Base-by-base conservation (phyloP, 2,329 filamentous ascomycete genomes). In the Claviceps pazoutovae region DNA sequence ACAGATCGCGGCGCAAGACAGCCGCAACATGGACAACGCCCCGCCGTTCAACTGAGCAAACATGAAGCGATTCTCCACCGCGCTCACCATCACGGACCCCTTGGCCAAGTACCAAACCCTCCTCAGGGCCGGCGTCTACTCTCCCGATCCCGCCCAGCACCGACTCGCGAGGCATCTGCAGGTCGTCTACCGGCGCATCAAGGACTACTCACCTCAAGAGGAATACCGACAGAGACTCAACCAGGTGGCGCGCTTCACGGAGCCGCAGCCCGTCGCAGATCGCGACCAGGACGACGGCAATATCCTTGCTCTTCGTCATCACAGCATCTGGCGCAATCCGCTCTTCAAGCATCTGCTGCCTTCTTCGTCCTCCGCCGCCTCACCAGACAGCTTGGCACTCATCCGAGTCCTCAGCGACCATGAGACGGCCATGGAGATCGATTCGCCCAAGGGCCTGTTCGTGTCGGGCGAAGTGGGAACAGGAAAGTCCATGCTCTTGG, bases 401-500 rank as follows among this genome's bases (percentile, higher is more conserved):
- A 86, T 83, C 2, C 72, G 78, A 48, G 76, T 83, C n/a, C 68
- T 90, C 14, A 84, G 81, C 0, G 80, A 75, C 57, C 78, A 89
- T 61, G 81, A 90, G 62, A 78, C 79, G 19, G 86, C 86, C 11
- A 74, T 88, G 55, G 72, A 80, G 46, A 75, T 90, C 47, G 74
- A 86, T 59, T 88, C 84, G 0, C 87, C 87, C 0, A 79, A 75
- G 57, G 87, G 87, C 0, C 68, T 93, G 16, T 82, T 91, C 61
- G 73, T 93, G 0, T 87, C 88, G 26, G 86, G 87, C 6, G 86
- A 89, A 61, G 87, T 93, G 1, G 87, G 87, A 11, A 88, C 84
- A 0, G 86, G 87, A 14, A 93, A 93, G 64, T 86, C 81, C 5
- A 89, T 93, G 84, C 75, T 93, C n/a, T 74, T 90, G 14, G 86